Base-by-base conservation (phyloP, 495 filamentous ascomycete genomes). In the Trichoderma virens region DNA sequence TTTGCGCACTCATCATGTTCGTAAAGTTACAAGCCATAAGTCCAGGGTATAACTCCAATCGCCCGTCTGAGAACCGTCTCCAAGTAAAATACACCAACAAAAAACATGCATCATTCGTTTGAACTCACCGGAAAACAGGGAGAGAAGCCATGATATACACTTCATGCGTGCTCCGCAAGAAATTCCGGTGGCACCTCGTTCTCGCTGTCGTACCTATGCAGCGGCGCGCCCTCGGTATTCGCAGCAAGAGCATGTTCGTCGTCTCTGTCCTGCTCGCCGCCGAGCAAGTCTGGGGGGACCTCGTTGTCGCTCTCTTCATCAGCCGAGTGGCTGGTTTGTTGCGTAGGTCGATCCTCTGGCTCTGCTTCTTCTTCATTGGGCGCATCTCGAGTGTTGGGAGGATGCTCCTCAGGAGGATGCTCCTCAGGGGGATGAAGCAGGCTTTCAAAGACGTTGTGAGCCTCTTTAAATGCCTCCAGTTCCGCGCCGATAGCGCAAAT, bases 401-500 rank as follows among this genome's bases (percentile, higher is more conserved):
- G n/a, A n/a, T n/a, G n/a, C n/a, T n/a, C n/a, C n/a, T 18, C 20
- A 7, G 67, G 72, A 0, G 74, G 73, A 1, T 71, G 71, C 1
- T 70, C 67, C 14, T 61, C 62, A 20, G 60, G 27, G 14, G 16
- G 13, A 3, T 71, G 69, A 14, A 90, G 72, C 2, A 78, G 79
- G 20, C 76, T 79, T 35, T 82, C 75, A 60, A 98, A 76, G 66
- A 96, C 81, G 2, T 75, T 75, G 63, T 83, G 80, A 11, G 88
- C 90, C 69, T 92, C 86, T 61, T 75, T 79, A 62, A 97, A 85
- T 8, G 95, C 93, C 67, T 93, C 89, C 4, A 96, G 72, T 69
- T 98, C 94, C 1, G 94, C 91, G 4, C 92, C 89, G 65, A 97
- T 87, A 64, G 90, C 92, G 64, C 89, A 93, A 27, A 97, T 84